These are phyloP conservation scores for Penicillium sp. DNA, from an alignment of 2,329 filamentous ascomycete genomes.

Conservation along the genomic window DNA sequence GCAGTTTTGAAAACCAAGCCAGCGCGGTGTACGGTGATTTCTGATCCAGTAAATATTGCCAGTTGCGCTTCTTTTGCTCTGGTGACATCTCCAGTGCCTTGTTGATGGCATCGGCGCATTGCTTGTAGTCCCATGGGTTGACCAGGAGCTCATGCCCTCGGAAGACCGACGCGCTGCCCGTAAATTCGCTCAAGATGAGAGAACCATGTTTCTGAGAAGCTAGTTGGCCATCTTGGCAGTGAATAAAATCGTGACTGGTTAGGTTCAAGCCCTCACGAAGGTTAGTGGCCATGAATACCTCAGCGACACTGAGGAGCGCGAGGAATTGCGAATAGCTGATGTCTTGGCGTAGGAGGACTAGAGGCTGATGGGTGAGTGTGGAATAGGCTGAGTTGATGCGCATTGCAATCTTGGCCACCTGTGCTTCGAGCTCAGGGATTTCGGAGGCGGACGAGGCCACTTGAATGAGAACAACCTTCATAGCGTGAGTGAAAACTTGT, in stretches of 20 bases:
- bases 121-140: constrained; percentile 92
- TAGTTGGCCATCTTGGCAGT: constrained; percentile 80
- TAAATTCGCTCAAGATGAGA: constrained; percentile 91
- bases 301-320: constrained; percentile 83
- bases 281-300: constrained; percentile 89
- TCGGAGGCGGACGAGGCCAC: constrained; percentile 87
- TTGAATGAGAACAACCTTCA: constrained; percentile 80
- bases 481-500: background rate
- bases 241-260: constrained; percentile 88
- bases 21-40: constrained; percentile 79
- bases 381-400: constrained; percentile 88
- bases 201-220: constrained; percentile 77
- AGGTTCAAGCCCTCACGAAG: constrained; percentile 97
- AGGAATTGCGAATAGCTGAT: constrained; percentile 90
- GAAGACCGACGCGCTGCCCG: constrained; percentile 84
- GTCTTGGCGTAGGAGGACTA: constrained; percentile 90
- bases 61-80: constrained; percentile 71
- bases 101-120: constrained; percentile 82
- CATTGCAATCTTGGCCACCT: constrained; percentile 88
- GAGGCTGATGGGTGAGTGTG: constrained; percentile 83
- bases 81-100: constrained; percentile 76
- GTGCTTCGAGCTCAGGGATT: constrained; percentile 78
- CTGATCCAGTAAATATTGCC: constrained; percentile 69
- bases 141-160: constrained; percentile 75
- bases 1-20: constrained; percentile 75